A percentile compares a stretch with the other conserved stretches of the same genome.
Evolutionary conservation across 768 basidiomycete genomes (phyloP).

Genomic region (Amanita rubescens): DNA sequence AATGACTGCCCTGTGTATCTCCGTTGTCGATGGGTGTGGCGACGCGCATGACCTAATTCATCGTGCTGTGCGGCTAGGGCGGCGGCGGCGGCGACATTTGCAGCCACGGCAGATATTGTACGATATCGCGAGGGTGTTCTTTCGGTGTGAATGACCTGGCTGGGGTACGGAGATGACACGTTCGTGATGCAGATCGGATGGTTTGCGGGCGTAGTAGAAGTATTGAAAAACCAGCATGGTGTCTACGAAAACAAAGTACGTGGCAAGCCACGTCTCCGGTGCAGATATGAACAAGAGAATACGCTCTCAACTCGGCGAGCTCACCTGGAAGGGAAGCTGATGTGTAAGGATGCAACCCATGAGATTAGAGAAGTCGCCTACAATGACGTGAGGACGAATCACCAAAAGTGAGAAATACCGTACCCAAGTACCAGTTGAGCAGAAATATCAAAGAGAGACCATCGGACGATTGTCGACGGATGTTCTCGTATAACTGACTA

Average conservation of each 20-base stretch:
- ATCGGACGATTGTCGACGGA: conserved; percentile 68
- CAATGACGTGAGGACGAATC: neutral
- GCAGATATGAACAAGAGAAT: conserved; percentile 8
- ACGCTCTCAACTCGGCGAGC: conserved; percentile 14
- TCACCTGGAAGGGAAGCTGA: conserved; percentile 92
- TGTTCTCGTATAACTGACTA: conserved; percentile 84
- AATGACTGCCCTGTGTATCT: conserved; percentile 17
- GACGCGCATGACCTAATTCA: conserved; percentile 28
- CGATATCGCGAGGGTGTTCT: conserved; percentile 56
- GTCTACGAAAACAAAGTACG: conserved; percentile 87
- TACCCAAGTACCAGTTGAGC: conserved; percentile 87
- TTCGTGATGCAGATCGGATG: conserved; percentile 29
- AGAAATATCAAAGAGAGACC: conserved; percentile 92
- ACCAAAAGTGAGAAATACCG: conserved; percentile 16
- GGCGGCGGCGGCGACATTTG: conserved; percentile 66
- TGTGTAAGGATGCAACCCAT: conserved; percentile 87
- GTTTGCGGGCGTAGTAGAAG: conserved; percentile 58
- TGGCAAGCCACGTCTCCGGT: conserved; percentile 77
- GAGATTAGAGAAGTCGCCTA: conserved; percentile 91
- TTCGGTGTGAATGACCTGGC: conserved; percentile 35
- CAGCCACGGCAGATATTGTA: conserved; percentile 58
- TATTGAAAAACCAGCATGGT: conserved; percentile 70
- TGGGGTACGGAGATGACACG: conserved; percentile 38
- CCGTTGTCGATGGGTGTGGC: conserved; percentile 19
- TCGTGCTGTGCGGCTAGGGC: conserved; percentile 63